Percentiles rank a stretch among this genome's conserved stretches.
These are phyloP conservation scores for Eucalyptus cloeziana DNA, from an alignment of 345 rosid genomes.

Conservation along the genomic window DNA sequence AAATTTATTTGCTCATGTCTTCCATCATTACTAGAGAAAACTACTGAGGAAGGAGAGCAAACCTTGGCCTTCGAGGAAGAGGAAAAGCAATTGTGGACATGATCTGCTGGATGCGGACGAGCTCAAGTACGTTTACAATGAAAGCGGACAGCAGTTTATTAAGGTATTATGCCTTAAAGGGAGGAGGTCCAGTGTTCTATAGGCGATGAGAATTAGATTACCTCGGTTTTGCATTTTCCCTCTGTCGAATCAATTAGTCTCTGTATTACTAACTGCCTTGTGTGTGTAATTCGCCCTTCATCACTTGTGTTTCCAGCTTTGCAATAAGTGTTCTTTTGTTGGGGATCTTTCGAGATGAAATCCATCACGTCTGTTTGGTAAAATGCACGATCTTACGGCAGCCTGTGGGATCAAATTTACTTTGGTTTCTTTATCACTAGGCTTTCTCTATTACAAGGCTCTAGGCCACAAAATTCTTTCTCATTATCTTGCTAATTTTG, in stretches of 20 bases:
- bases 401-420: neutral
- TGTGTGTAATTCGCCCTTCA: neutral
- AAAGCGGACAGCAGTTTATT: conserved; percentile 44
- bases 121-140: conserved; percentile 59
- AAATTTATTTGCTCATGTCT: too few relatives aligned
- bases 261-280: neutral
- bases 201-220: neutral
- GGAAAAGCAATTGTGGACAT: conserved; percentile 15
- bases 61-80: too few relatives aligned
- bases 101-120: conserved; percentile 59
- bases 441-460: too few relatives aligned
- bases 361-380: neutral
- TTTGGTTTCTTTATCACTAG: neutral
- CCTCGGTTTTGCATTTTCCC: neutral
- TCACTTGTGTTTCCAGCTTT: conserved; percentile 32
- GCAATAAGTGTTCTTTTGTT: conserved; percentile 22
- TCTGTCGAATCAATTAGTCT: neutral
- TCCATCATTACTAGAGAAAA: too few relatives aligned
- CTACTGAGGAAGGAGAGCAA: too few relatives aligned
- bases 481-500: neutral
- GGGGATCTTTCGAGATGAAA: neutral
- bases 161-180: conserved; percentile 22
- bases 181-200: neutral
- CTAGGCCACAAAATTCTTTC: neutral
- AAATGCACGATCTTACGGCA: neutral